Conservation (phyloP, 1,284 basidiomycete genomes). For the Ganoderma leucocontextum region DNA sequence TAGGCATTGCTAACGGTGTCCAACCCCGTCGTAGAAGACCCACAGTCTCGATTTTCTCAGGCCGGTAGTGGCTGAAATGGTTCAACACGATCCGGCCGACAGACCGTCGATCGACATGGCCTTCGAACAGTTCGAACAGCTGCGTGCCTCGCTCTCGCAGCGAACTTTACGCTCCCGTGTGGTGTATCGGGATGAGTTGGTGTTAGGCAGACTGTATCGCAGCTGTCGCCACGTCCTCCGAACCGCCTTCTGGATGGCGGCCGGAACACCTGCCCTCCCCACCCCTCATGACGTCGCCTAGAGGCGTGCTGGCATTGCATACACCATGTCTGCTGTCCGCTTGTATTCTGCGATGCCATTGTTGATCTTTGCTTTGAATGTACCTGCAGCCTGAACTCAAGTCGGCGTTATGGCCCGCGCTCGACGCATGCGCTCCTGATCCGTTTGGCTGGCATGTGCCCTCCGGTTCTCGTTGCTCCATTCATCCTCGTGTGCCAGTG, state of each 20-base stretch:
- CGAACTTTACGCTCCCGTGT: constrained; percentile 24
- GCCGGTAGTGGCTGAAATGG: constrained; percentile 43
- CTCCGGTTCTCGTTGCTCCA: too few relatives aligned
- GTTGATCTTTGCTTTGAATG: too few relatives aligned
- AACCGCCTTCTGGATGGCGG: neutral
- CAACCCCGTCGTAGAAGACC: constrained; percentile 29
- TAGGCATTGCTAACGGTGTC: constrained; percentile 22
- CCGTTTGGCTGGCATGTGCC: too few relatives aligned
- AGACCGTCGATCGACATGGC: constrained; percentile 36
- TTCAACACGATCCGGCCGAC: constrained; percentile 36
- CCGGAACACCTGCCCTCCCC: neutral
- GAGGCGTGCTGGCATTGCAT: too few relatives aligned
- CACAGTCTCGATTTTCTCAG: constrained; percentile 41
- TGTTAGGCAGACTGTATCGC: neutral
- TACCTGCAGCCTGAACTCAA: too few relatives aligned
- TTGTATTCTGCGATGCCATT: too few relatives aligned
- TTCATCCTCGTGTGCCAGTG: too few relatives aligned
- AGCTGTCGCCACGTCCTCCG: neutral
- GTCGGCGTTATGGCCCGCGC: too few relatives aligned
- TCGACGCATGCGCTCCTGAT: too few relatives aligned
- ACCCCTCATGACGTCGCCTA: too few relatives aligned
- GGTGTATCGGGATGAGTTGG: constrained; percentile 5
- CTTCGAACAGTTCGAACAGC: constrained; percentile 8
- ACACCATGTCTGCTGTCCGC: too few relatives aligned
- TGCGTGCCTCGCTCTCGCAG: neutral